Base-by-base conservation (phyloP, 345 rosid genomes). In the Dipteronia dyeriana region DNA sequence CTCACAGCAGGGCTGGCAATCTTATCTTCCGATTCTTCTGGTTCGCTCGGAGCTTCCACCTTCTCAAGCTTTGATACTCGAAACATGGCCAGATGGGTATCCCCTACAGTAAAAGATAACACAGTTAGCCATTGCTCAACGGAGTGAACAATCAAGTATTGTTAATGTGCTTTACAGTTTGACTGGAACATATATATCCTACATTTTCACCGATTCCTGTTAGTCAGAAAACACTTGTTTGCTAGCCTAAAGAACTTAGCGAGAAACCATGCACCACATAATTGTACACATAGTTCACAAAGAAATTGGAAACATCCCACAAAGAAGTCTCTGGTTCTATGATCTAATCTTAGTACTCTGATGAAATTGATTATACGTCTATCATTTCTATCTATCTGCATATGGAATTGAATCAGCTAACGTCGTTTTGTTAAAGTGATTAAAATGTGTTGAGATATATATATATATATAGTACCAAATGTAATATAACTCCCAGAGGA, bases 11-110 rank as follows among this genome's bases (percentile, higher is more conserved):
- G 34, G 75, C 67, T 75, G 25, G 68, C 76, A 6, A 83, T 54
- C 72, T 75, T 57, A 49, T 79, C 86, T 23, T 79, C 75, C 14
- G 86, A 68, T 72, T 83, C 83, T 77, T 81, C 82, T 17, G 78
- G 45, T 81, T 85, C 41, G 66, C 49, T 71, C 3, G 70, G 74
- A 63, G 84, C 57, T 60, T 84, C 88, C 43, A 39, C 75, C 39
- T 80, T 84, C 83, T 84, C 87, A 53, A 90, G 84, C 84, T 89
- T 95, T 5, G 90, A 85, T 57, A 86, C 92, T 3, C 88, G 89
- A 60, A 93, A 95, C 79, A 88, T 87, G 0, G 97, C 98, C 31
- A 95, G 84, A 84, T 93, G 84, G 26, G 79, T 84, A 75, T 95
- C 98, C 54, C 97, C 97, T 92, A n/a, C 9, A 38, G 3, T 54